A percentile compares a stretch with the other conserved stretches of the same genome.
These are phyloP conservation scores for Fennellomyces sp. DNA, from an alignment of 371 early-diverging fungal species.

Conservation along the genomic window DNA sequence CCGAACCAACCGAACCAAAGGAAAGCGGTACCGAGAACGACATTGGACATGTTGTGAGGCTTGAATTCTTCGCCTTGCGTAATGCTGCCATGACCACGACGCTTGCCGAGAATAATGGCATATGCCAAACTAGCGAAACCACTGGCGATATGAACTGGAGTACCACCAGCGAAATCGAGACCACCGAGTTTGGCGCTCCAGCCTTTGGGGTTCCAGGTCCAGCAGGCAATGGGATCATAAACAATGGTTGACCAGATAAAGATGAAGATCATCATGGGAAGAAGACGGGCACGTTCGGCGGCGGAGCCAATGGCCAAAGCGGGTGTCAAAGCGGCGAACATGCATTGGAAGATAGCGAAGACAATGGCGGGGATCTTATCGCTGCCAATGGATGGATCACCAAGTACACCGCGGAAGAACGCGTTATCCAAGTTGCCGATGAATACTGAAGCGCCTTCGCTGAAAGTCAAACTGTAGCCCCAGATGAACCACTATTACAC, in stretches of 20 bases:
- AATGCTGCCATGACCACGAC: slow-evolving; percentile 65
- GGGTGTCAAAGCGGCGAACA: slow-evolving; percentile 87
- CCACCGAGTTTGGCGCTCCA: slow-evolving; percentile 78
- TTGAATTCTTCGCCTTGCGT: slow-evolving; percentile 61
- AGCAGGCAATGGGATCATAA: slow-evolving; percentile 87
- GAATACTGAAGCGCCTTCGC: slow-evolving; percentile 61
- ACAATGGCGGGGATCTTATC: slow-evolving; percentile 69
- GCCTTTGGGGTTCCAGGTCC: slow-evolving; percentile 90
- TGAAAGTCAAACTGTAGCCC: slow-evolving; percentile 91
- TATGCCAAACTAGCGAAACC: slow-evolving; percentile 91
- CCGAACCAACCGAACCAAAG: slow-evolving; percentile 92
- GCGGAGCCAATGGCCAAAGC: slow-evolving; percentile 92
- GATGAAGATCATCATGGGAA: slow-evolving; percentile 87
- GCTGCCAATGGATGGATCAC: slow-evolving; percentile 58
- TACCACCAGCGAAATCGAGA: slow-evolving; percentile 89
- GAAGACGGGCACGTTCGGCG: slow-evolving; percentile 85
- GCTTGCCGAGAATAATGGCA: slow-evolving; percentile 79
- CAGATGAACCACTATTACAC: slow-evolving; percentile 76
- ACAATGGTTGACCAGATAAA: slow-evolving; percentile 93
- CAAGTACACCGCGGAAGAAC: slow-evolving; percentile 62
- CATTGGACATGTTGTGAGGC: slow-evolving; percentile 90
- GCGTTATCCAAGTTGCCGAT: slow-evolving; percentile 85
- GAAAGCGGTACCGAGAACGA: slow-evolving; percentile 83
- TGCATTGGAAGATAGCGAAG: slow-evolving; percentile 68
- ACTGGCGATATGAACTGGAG: slow-evolving; percentile 90